Percentiles rank a stretch among this genome's conserved stretches.
phyloP scores from a whole-genome alignment of 1,284 basidiomycete genomes.

The Heterobasidion irregulare region DNA sequence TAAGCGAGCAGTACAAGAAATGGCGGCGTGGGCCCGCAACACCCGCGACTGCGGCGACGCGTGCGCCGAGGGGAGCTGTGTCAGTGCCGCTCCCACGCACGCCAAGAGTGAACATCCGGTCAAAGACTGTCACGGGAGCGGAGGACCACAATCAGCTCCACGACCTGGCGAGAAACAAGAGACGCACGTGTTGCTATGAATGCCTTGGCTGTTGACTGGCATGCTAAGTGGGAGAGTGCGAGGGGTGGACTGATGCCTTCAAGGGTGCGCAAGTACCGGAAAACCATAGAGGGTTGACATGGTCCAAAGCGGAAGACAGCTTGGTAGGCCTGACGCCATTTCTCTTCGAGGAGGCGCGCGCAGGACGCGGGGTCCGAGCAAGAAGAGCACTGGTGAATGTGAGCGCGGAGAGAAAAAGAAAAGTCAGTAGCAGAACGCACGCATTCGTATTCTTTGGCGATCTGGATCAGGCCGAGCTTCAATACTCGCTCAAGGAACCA shows the following conservation, averaged over 20 bases:
- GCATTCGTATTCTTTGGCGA: conserved; percentile 87
- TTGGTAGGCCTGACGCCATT: conserved; percentile 85
- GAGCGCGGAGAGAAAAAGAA: neutral
- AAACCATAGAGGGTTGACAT: conserved; percentile 86
- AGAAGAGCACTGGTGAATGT: conserved; percentile 53
- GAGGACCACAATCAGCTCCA: neutral
- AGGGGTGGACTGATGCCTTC: conserved; percentile 79
- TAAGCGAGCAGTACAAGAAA: conserved; percentile 72
- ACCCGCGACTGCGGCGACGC: conserved; percentile 55
- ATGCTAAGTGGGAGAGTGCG: conserved; percentile 73
- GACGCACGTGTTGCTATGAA: conserved; percentile 75
- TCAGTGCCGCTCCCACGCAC: conserved; percentile 65
- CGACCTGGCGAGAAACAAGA: neutral
- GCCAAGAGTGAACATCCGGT: conserved; percentile 85
- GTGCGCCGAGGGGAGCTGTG: conserved; percentile 47
- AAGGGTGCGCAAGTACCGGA: conserved; percentile 74
- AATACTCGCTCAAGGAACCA: conserved; percentile 94
- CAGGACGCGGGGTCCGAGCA: conserved; percentile 79
- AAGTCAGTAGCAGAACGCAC: conserved; percentile 31
- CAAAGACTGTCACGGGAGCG: conserved; percentile 55
- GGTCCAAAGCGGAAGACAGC: conserved; percentile 84
- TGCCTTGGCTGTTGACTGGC: conserved; percentile 80
- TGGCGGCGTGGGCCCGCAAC: conserved; percentile 67
- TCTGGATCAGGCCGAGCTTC: conserved; percentile 80
- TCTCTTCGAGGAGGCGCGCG: conserved; percentile 86